Base-by-base conservation (phyloP, 352 stramenopile species). In the Phytophthora foliorum region DNA sequence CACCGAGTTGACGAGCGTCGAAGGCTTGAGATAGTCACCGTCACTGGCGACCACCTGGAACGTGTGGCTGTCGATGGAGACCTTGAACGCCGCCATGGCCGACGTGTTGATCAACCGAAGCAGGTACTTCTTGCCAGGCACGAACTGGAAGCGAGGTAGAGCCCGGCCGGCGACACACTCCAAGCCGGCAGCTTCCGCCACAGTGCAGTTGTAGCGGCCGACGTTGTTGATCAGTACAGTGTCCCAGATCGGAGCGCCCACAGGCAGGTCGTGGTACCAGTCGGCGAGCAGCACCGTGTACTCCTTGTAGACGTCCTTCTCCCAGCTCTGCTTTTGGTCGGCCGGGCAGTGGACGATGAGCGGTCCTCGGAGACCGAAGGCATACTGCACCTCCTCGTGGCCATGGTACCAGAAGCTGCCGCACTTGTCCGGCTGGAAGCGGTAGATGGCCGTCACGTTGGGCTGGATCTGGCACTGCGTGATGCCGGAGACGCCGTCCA, bases 381-480 rank as follows among this genome's bases (percentile, higher is more conserved):
- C 71, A 57, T 83, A 83, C 50, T 86, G 78, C 21, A 77, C 62
- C 14, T 77, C 67, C 46, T 86, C 75, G 57, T 86, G 78, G 24
- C 72, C 68, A 34, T 86, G 78, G 39, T 54, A 86, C 78, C 75
- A 83, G 55, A 82, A 86, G 39, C 38, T 82, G 50, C 75, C 75
- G n/a, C 72, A 73, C 25, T 78, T 77, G 32, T 81, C 63, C n/a
- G 72, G 75, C 19, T 59, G 78, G 53, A 82, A 82, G 5, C 60
- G 63, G 61, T 86, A 86, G 48, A 81, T 72, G n/a, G 74, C 72
- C 24, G 67, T 80, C 46, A 70, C 53, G 14, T 73, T 66, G 8
- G 78, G 72, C 24, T 69, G 71, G 48, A 86, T 86, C 41, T 72
- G 65, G 53, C 78, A 86, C 39, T 86, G 78, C 22, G 78, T 86